Percentiles rank a stretch among this genome's conserved stretches.
phyloP scores from a whole-genome alignment of 352 stramenopile species.

The Ophiocytium majus region DNA sequence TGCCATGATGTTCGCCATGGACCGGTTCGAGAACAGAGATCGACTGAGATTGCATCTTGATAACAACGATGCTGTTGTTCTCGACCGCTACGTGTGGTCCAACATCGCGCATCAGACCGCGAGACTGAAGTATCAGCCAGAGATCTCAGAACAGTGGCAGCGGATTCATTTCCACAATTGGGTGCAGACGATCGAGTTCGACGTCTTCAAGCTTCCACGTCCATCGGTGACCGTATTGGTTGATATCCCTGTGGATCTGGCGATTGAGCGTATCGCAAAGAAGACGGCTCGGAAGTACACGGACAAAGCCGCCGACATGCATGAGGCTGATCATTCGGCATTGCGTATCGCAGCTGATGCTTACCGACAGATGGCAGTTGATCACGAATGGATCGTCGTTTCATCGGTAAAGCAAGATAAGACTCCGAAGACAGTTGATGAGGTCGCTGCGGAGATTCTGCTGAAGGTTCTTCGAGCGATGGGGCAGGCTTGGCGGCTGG shows the following conservation, averaged over 20 bases:
- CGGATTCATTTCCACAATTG: no score
- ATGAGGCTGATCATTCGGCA: background rate
- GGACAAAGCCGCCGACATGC: background rate
- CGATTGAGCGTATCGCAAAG: background rate
- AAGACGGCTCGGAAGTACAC: background rate
- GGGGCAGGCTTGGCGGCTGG: no score
- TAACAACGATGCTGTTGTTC: background rate
- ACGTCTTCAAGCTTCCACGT: background rate
- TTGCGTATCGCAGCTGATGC: background rate
- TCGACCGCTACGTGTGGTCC: constrained; percentile 9
- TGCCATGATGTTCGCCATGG: background rate
- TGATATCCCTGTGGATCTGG: background rate
- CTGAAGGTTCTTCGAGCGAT: no score
- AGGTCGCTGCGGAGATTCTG: background rate
- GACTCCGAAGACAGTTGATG: background rate
- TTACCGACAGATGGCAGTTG: background rate
- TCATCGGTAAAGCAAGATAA: background rate
- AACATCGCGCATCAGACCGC: constrained; percentile 5
- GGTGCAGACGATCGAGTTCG: background rate
- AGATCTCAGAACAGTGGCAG: no score
- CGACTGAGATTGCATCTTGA: background rate
- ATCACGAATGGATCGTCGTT: background rate
- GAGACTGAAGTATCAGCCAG: background rate
- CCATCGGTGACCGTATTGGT: background rate
- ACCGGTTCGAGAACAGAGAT: background rate